These are phyloP conservation scores for Sarocladium kiliense DNA, from an alignment of 2,329 filamentous ascomycete species.

Conservation along the genomic window DNA sequence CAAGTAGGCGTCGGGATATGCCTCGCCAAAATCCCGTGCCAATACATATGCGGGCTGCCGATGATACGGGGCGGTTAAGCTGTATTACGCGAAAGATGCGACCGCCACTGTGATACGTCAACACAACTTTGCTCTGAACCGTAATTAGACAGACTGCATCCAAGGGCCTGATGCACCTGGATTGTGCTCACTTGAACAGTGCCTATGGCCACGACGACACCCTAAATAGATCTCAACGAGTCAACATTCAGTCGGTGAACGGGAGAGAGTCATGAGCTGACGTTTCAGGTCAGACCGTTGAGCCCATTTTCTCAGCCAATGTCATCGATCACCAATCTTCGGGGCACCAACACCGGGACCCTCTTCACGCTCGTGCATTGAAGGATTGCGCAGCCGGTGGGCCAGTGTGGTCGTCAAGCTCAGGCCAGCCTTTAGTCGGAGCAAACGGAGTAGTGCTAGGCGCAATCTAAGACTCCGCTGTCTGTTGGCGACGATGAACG, in stretches of 20 bases:
- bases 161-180: no score
- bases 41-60: not conserved
- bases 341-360: not conserved
- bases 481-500: not conserved
- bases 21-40: not conserved
- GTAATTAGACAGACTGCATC: no score
- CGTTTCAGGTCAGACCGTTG: not conserved
- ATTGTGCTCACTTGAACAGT: no score
- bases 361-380: not conserved
- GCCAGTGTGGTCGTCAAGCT: not conserved
- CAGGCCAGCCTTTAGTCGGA: not conserved
- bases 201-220: not conserved
- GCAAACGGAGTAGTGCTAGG: not conserved
- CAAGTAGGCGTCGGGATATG: not conserved
- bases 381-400: not conserved
- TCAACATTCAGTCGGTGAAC: not conserved
- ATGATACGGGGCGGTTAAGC: not conserved
- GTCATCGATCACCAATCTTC: not conserved
- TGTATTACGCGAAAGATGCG: not conserved
- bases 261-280: not conserved
- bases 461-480: not conserved
- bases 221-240: not conserved
- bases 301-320: not conserved
- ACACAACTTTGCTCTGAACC: no score
- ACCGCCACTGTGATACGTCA: not conserved